Conservation (phyloP, 2,329 filamentous ascomycete species). For the Colletotrichum camelliae region DNA sequence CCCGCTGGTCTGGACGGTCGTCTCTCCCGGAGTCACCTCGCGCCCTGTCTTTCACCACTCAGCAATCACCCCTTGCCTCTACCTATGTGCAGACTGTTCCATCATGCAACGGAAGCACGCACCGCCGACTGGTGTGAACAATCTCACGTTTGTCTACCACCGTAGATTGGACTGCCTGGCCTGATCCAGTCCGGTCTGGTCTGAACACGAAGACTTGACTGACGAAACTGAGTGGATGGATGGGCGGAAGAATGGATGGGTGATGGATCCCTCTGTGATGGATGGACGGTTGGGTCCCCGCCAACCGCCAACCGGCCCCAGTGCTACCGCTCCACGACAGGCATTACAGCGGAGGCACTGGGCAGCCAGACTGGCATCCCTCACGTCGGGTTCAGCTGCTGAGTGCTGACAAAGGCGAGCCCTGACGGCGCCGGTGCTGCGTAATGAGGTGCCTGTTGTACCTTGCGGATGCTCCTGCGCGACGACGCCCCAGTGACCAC, state of each 20-base stretch:
- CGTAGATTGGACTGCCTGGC: neutral
- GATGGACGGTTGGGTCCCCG: neutral
- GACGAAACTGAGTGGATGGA: neutral
- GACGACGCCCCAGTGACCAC: neutral
- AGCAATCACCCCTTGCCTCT: neutral
- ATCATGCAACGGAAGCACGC: neutral
- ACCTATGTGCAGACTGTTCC: neutral
- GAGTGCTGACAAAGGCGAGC: constrained; percentile 7
- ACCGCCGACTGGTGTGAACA: neutral
- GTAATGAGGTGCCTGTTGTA: neutral
- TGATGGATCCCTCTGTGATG: neutral
- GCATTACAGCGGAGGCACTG: neutral
- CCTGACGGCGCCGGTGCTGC: neutral
- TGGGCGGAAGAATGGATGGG: neutral
- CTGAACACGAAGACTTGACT: neutral
- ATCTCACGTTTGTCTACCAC: neutral
- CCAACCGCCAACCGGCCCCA: neutral
- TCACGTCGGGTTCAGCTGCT: neutral
- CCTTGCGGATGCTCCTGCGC: neutral
- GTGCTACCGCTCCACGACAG: neutral
- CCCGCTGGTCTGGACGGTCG: constrained; percentile 14
- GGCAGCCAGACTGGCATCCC: neutral
- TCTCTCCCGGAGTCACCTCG: constrained; percentile 11
- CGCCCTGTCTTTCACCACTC: neutral
- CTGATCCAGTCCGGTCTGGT: neutral